Conservation (phyloP, 2,329 filamentous ascomycete species). For the Gaeumannomyces tritici region DNA sequence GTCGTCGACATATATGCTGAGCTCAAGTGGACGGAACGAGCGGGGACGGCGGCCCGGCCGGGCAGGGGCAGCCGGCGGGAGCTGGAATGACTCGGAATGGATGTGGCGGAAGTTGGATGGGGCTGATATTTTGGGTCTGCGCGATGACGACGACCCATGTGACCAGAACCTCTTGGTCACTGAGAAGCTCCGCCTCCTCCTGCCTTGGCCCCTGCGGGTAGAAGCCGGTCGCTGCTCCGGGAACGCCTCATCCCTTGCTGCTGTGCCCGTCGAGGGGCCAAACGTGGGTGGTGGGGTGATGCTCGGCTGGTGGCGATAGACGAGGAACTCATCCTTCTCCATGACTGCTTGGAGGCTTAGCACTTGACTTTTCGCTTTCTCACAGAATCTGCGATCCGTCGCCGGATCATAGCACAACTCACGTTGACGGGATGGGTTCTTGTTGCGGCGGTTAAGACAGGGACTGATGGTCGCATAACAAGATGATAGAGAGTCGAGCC, state of each 20-base stretch:
- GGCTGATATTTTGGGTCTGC: slow-evolving; percentile 46
- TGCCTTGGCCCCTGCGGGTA: slow-evolving; percentile 1
- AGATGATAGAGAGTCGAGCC: slow-evolving; percentile 33
- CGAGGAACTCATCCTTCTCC: slow-evolving; percentile 16
- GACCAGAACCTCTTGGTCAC: slow-evolving; percentile 36
- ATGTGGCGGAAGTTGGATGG: slow-evolving; percentile 53
- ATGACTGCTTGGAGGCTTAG: slow-evolving; percentile 11
- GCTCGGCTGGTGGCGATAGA: slow-evolving; percentile 21
- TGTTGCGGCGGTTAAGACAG: slow-evolving; percentile 20
- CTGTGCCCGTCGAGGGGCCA: slow-evolving; percentile 10
- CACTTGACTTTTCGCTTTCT: slow-evolving; percentile 1
- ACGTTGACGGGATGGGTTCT: slow-evolving; percentile 21
- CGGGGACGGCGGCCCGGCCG: slow-evolving; percentile 18
- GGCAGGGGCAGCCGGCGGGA: slow-evolving; percentile 13
- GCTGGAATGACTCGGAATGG: slow-evolving; percentile 34
- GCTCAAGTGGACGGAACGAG: slow-evolving; percentile 45
- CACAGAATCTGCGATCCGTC: not conserved
- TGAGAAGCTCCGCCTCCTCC: slow-evolving; percentile 28
- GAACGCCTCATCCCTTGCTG: not conserved
- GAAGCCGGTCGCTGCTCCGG: slow-evolving; percentile 12
- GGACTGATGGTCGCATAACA: slow-evolving; percentile 32
- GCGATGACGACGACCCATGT: slow-evolving; percentile 27
- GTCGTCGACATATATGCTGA: slow-evolving; percentile 41
- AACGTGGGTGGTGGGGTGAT: slow-evolving; percentile 17
- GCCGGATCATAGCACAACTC: slow-evolving; percentile 8